Conservation (phyloP, 306 rosid genomes). For the Pyrus communis region DNA sequence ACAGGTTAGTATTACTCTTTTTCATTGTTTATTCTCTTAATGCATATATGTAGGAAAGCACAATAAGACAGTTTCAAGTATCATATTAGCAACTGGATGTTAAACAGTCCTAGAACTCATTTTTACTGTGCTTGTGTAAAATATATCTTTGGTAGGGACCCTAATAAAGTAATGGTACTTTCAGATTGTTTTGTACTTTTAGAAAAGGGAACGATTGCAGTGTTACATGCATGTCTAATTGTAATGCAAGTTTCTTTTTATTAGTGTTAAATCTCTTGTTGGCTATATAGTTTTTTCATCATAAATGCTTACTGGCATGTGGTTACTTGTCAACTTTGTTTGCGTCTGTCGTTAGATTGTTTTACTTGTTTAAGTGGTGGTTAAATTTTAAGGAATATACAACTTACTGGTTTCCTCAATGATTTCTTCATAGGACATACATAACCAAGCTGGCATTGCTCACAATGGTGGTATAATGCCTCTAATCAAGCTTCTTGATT, state of each 20-base stretch:
- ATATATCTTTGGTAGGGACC: not conserved
- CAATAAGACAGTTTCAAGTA: not conserved
- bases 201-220: not conserved
- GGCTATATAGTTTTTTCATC: not conserved
- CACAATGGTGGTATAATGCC: slow-evolving; percentile 71
- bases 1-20: slow-evolving; percentile 12
- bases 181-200: not conserved
- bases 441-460: slow-evolving; percentile 85
- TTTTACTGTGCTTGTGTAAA: not conserved
- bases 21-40: not conserved
- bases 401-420: not conserved
- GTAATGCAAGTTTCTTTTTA: not conserved
- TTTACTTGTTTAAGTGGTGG: not conserved
- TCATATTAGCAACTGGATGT: not conserved
- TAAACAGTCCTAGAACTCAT: not conserved
- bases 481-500: slow-evolving; percentile 46
- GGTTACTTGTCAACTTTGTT: not conserved
- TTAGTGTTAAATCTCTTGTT: not conserved
- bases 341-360: not conserved
- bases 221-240: not conserved
- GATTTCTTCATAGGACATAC: slow-evolving; percentile 48
- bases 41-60: not conserved
- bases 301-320: not conserved
- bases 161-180: not conserved
- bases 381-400: not conserved